Evolutionary conservation across 2,329 filamentous ascomycete genomes (phyloP), one percentile per base, ranked within the genome.

Genomic region (Trichoderma cornu-damae): DNA sequence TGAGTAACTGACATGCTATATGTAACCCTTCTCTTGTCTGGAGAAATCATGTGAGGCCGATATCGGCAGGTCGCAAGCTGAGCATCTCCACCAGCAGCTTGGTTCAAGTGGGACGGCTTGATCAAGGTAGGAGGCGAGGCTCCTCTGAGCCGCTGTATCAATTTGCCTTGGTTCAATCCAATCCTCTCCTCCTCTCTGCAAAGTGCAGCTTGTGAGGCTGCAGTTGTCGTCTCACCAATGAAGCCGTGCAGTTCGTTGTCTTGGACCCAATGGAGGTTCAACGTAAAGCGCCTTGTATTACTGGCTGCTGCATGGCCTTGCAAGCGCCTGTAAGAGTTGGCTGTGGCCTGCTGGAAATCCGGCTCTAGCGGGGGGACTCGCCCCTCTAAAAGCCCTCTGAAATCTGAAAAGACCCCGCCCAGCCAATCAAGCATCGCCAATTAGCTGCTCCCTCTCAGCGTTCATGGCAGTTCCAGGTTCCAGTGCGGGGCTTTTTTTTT

Each of bases 341-440:
- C 34, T 35, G 11, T 40, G 18, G 30, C 20, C 11, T 37, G 40
- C 40, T 44, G 6, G 40, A 22, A 44, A 38, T 56, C 22, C 24
- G 24, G 32, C 9, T 38, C 22, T 37, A 54, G 32, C 42, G 20
- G 32, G 51, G 51, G 40, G 7, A 24, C 40, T 11, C 11, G 11
- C 26, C 26, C 20, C 42, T 35, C 28, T 30, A 30, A 30, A 30
- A 6, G n/a, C n/a, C n/a, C n/a, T n/a, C n/a, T n/a, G n/a, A n/a
- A n/a, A n/a, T n/a, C n/a, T n/a, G n/a, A n/a, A n/a, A n/a, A n/a
- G n/a, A n/a, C 12, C 11, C 12, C 11, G 6, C 2, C 14, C 32
- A 49, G 38, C 61, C 61, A 63, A 63, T 63, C 5, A 42, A 3
- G 30, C 3, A 4, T 3, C 54, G 24, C 32, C 55, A 61, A 63